These are phyloP conservation scores for Talaromyces sp. DNA, from an alignment of 2,329 filamentous ascomycete species.

Conservation along the genomic window DNA sequence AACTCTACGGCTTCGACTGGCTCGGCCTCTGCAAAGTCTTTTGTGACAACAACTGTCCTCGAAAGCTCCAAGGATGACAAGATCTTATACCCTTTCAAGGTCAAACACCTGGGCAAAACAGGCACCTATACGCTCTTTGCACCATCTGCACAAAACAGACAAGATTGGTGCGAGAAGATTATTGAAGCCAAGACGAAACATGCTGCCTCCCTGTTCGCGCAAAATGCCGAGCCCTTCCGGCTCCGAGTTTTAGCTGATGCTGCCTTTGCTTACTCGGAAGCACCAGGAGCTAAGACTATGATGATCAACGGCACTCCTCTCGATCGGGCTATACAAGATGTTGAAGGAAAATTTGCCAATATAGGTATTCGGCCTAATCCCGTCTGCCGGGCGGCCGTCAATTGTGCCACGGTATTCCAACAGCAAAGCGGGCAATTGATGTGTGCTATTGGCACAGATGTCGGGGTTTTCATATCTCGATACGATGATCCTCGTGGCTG, in stretches of 20 bases:
- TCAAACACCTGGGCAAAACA: constrained; percentile 85
- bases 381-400: constrained; percentile 79
- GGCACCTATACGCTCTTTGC: constrained; percentile 91
- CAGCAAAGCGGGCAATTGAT: constrained; percentile 75
- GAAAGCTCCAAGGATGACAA: constrained; percentile 65
- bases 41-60: constrained; percentile 36
- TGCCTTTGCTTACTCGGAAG: constrained; percentile 58
- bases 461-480: constrained; percentile 85
- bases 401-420: constrained; percentile 87
- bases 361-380: constrained; percentile 63
- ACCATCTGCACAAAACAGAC: constrained; percentile 64
- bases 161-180: constrained; percentile 91
- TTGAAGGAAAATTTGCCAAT: constrained; percentile 66
- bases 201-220: constrained; percentile 77
- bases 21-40: constrained; percentile 1
- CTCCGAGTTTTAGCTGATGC: constrained; percentile 87
- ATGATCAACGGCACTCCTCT: constrained; percentile 86
- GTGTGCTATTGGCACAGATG: constrained; percentile 92
- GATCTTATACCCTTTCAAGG: constrained; percentile 86
- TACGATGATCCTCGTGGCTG: constrained; percentile 85
- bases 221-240: constrained; percentile 94
- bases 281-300: constrained; percentile 60
- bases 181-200: constrained; percentile 92
- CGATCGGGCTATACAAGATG: constrained; percentile 81
- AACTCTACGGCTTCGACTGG: constrained; percentile 44